Percentiles rank a stretch among this genome's conserved stretches.
phyloP scores from a whole-genome alignment of 495 filamentous ascomycete species.

The Mytilinidion resinicola region DNA sequence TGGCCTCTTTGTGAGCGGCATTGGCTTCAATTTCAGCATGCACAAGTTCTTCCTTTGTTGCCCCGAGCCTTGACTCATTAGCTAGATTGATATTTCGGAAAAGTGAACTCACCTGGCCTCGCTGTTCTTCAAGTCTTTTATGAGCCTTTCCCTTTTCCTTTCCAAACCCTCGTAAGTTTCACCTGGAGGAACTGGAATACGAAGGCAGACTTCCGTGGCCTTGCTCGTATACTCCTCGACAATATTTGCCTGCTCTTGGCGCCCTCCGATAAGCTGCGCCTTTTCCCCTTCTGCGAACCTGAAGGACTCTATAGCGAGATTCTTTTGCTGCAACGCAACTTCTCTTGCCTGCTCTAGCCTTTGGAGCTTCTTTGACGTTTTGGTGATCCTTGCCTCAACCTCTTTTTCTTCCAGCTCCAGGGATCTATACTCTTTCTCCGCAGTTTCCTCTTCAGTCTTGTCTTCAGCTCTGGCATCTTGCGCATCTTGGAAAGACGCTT shows the following conservation, averaged over 20 bases:
- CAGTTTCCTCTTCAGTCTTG: constrained; percentile 40
- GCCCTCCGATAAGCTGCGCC: constrained; percentile 41
- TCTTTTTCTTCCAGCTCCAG: constrained; percentile 40
- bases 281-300: constrained; percentile 46
- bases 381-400: constrained; percentile 42
- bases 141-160: constrained; percentile 54
- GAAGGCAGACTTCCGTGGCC: constrained; percentile 51
- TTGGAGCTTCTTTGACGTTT: constrained; percentile 53
- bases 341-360: constrained; percentile 46
- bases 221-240: constrained; percentile 52
- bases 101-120: constrained; percentile 42
- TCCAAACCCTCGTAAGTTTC: constrained; percentile 60
- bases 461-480: constrained; percentile 49
- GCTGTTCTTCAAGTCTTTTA: constrained; percentile 47
- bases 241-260: constrained; percentile 39
- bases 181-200: constrained; percentile 62
- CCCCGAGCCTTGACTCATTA: constrained; percentile 50
- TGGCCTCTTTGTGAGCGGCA: constrained; percentile 41
- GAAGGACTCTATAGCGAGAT: constrained; percentile 50
- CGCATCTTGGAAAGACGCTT: constrained; percentile 49
- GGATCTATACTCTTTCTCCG: constrained; percentile 39
- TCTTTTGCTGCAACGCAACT: constrained; percentile 57
- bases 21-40: constrained; percentile 43
- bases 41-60: constrained; percentile 59
- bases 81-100: too few species aligned